A percentile compares a stretch with the other conserved stretches of the same genome.
These are phyloP conservation scores for Epichloe uncinata DNA, from an alignment of 2,329 filamentous ascomycete genomes.

Conservation along the genomic window DNA sequence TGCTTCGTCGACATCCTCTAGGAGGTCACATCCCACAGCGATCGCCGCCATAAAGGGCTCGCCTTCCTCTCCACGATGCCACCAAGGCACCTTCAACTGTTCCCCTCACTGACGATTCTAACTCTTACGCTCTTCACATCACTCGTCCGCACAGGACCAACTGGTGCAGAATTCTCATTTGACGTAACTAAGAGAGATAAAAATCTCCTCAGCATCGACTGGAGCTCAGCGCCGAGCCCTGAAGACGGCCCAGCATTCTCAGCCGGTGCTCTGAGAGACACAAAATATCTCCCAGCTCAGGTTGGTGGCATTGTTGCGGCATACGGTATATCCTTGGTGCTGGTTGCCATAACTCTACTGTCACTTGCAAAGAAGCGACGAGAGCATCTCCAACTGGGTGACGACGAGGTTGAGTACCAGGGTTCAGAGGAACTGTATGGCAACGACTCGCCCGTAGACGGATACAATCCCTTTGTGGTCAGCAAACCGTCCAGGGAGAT, in stretches of 20 bases:
- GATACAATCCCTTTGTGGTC: neutral
- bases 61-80: slow-evolving; percentile 28
- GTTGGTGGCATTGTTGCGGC: slow-evolving; percentile 73
- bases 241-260: slow-evolving; percentile 48
- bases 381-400: slow-evolving; percentile 37
- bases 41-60: slow-evolving; percentile 18
- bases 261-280: slow-evolving; percentile 44
- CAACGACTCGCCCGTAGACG: slow-evolving; percentile 10
- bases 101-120: slow-evolving; percentile 15
- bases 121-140: slow-evolving; percentile 15
- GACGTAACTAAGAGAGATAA: slow-evolving; percentile 13
- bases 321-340: slow-evolving; percentile 64
- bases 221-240: slow-evolving; percentile 34
- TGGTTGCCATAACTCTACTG: slow-evolving; percentile 56
- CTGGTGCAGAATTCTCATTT: slow-evolving; percentile 4
- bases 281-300: slow-evolving; percentile 60
- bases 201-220: slow-evolving; percentile 32
- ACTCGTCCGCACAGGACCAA: slow-evolving; percentile 14
- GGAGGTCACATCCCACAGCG: slow-evolving; percentile 27
- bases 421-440: slow-evolving; percentile 12
- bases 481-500: neutral
- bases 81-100: slow-evolving; percentile 14
- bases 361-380: slow-evolving; percentile 43
- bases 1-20: slow-evolving; percentile 35
- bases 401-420: slow-evolving; percentile 35